Evolutionary conservation across 2,329 filamentous ascomycete genomes (phyloP), one percentile per base, ranked within the genome.

Genomic region (Fusarium sp.): DNA sequence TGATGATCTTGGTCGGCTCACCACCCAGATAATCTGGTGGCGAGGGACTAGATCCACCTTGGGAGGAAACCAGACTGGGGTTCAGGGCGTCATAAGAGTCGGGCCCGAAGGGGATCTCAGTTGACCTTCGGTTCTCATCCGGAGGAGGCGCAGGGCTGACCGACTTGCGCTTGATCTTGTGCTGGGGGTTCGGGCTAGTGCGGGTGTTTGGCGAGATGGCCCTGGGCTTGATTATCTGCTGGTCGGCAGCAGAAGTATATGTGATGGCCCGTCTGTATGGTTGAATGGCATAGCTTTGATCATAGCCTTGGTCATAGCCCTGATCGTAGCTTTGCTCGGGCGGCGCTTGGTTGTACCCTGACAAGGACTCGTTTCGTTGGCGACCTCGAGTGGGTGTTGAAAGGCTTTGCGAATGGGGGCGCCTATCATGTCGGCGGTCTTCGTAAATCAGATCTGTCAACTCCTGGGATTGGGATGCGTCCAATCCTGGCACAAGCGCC

Each of bases 51-150:
- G 63, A 63, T 1, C 76, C 77, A 22, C 75, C 71, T 11, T 74
- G 73, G 6, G 82, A 27, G 80, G 81, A n/a, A 81, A 80, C 82
- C 17, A 87, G 73, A 5, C 82, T 82, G 1, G 93, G 92, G 71
- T 95, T 95, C 73, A 94, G 86, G 1, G 89, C 87, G 76, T 95
- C 91, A 79, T 94, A 95, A 37, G 90, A 92, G 79, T 95, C 94
- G 0, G 94, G 94, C 0, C 91, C 90, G 76, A 94, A 96, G 0
- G 93, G 93, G 5, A 93, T 82, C 17, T 87, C 88, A 2, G 92
- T 93, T 6, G 89, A 77, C 59, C 88, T 84, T 67, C 89, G 86
- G 56, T 84, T 81, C 56, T 84, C 86, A 63, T 83, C 81, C 40
- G 80, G 86, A 25, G 80, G 88, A 71, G 93, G 93, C 2, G 89